phyloP scores from a whole-genome alignment of 306 rosid genomes.

The Begonia fuchsioides region DNA sequence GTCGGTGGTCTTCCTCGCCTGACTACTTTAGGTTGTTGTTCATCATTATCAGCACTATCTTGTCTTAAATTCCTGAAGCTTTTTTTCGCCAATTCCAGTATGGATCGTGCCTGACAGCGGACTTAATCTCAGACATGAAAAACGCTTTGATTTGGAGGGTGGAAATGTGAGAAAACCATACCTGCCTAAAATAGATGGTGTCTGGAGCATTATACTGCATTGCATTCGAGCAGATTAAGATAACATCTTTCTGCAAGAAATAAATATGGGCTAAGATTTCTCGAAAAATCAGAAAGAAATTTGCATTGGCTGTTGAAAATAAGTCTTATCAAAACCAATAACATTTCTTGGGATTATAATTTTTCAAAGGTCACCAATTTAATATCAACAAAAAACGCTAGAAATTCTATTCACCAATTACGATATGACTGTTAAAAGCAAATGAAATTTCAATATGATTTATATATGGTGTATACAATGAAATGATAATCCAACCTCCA shows the following conservation, averaged over 20 bases:
- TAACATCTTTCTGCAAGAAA: conserved; percentile 45
- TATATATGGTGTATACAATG: too few species aligned
- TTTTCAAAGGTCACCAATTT: not conserved
- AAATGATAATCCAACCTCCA: too few species aligned
- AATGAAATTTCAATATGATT: too few species aligned
- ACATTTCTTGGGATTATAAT: too few species aligned
- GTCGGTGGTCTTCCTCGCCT: conserved; percentile 68
- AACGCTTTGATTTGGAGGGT: not conserved
- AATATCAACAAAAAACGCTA: too few species aligned
- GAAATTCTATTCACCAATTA: too few species aligned
- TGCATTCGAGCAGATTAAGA: conserved; percentile 52
- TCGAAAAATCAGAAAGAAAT: too few species aligned
- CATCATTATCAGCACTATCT: conserved; percentile 51
- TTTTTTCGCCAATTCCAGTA: conserved; percentile 52
- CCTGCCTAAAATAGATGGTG: conserved; percentile 64
- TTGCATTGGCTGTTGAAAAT: too few species aligned
- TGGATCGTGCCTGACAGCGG: conserved; percentile 46
- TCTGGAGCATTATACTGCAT: conserved; percentile 69
- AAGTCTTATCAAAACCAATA: too few species aligned
- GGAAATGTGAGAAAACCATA: conserved; percentile 13
- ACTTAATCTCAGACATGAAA: not conserved
- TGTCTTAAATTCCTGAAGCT: conserved; percentile 49
- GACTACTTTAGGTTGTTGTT: conserved; percentile 34
- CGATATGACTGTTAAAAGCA: too few species aligned
- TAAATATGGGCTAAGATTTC: too few species aligned